phyloP scores from a whole-genome alignment of 345 rosid genomes.

The Pugionium dolabratum region DNA sequence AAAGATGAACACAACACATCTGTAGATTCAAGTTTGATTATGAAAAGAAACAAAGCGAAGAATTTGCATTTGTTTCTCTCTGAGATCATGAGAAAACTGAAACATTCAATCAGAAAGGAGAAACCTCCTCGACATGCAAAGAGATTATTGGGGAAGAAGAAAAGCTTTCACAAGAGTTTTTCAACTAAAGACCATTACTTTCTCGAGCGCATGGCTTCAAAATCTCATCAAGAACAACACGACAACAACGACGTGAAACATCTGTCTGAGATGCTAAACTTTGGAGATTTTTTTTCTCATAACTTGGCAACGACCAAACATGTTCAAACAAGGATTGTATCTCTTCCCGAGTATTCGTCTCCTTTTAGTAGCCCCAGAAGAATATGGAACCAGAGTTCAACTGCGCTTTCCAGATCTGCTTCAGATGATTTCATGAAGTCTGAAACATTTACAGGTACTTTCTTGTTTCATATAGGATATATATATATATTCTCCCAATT shows the following conservation, averaged over 20 bases:
- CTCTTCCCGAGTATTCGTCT: conserved; percentile 63
- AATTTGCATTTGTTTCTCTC: conserved; percentile 55
- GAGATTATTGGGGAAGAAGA: conserved; percentile 14
- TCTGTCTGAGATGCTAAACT: conserved; percentile 65
- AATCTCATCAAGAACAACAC: conserved; percentile 42
- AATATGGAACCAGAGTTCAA: conserved; percentile 15
- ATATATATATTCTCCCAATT: not conserved
- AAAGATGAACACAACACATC: conserved; percentile 41
- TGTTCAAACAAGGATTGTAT: conserved; percentile 53
- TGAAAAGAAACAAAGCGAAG: conserved; percentile 26
- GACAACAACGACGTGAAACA: conserved; percentile 69
- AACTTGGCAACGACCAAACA: conserved; percentile 13
- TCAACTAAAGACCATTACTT: conserved; percentile 85
- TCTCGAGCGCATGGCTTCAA: conserved; percentile 65
- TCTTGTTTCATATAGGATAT: not conserved
- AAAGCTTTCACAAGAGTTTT: conserved; percentile 49
- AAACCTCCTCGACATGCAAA: conserved; percentile 16
- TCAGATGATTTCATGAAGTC: conserved; percentile 17
- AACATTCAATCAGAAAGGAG: conserved; percentile 33
- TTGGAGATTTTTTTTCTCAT: conserved; percentile 33
- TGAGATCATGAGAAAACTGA: conserved; percentile 76
- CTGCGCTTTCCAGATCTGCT: conserved; percentile 9
- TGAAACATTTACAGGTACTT: conserved; percentile 29
- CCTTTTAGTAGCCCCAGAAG: conserved; percentile 61
- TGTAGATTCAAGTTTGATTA: conserved; percentile 27